Conservation (phyloP, 2,329 filamentous ascomycete genomes). For the Plectosphaerella cucumerina region DNA sequence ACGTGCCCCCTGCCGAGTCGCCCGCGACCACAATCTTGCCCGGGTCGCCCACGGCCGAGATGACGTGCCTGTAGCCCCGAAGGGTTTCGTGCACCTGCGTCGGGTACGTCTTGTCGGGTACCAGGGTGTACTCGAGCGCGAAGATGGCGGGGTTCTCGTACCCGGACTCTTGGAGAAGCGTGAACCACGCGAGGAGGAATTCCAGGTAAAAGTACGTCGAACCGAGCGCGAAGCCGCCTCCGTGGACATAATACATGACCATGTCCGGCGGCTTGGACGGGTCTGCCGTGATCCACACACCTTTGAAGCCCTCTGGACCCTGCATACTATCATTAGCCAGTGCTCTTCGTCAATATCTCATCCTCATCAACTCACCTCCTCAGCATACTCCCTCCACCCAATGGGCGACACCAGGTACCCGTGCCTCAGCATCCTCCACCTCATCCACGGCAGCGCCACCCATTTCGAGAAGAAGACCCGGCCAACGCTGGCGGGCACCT, state of each 20-base stretch:
- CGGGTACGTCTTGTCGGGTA: slow-evolving; percentile 70
- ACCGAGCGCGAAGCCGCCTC: slow-evolving; percentile 81
- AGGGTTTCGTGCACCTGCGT: slow-evolving; percentile 67
- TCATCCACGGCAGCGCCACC: slow-evolving; percentile 69
- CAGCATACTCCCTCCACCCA: slow-evolving; percentile 51
- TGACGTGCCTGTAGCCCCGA: slow-evolving; percentile 66
- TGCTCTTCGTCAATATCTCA: neutral
- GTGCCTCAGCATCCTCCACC: slow-evolving; percentile 71
- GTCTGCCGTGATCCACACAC: slow-evolving; percentile 67
- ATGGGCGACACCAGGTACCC: slow-evolving; percentile 60
- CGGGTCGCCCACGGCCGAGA: slow-evolving; percentile 53
- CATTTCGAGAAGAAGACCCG: slow-evolving; percentile 73
- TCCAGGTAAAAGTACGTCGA: slow-evolving; percentile 81
- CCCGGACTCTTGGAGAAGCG: slow-evolving; percentile 58
- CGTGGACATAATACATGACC: slow-evolving; percentile 79
- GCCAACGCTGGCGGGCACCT: slow-evolving; percentile 63
- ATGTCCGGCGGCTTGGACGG: slow-evolving; percentile 62
- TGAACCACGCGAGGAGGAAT: slow-evolving; percentile 70
- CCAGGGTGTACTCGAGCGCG: slow-evolving; percentile 74
- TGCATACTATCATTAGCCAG: neutral
- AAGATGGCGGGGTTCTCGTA: slow-evolving; percentile 76
- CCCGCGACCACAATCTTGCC: slow-evolving; percentile 67
- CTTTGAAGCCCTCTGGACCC: slow-evolving; percentile 36
- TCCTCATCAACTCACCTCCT: slow-evolving; percentile 34
- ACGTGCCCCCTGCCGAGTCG: slow-evolving; percentile 74